phyloP scores from a whole-genome alignment of 2,329 filamentous ascomycete species.

The Fusarium sp. region DNA sequence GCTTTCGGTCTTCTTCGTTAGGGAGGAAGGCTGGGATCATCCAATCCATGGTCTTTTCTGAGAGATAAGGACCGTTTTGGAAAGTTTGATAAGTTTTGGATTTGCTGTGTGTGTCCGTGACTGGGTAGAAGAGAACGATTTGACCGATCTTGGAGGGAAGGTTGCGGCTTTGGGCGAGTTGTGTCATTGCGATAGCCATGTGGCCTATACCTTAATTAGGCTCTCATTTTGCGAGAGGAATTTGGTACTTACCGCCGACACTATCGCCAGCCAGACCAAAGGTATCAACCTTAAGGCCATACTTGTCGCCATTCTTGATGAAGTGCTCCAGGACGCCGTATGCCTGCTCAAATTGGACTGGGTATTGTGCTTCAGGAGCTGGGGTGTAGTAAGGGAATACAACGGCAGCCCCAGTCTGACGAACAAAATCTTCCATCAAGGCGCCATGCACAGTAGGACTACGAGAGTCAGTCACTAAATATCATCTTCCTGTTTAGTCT shows the following conservation, averaged over 20 bases:
- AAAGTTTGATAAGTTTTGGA: slow-evolving; percentile 21
- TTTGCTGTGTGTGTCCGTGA: slow-evolving; percentile 25
- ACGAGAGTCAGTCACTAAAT: background rate
- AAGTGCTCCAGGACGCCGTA: slow-evolving; percentile 23
- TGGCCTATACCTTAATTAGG: slow-evolving; percentile 6
- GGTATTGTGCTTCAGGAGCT: slow-evolving; percentile 27
- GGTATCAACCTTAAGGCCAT: background rate
- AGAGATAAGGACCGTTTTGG: slow-evolving; percentile 23
- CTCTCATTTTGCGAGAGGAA: fast-evolving
- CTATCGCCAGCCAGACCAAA: slow-evolving; percentile 26
- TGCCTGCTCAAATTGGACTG: slow-evolving; percentile 22
- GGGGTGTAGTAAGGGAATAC: slow-evolving; percentile 29
- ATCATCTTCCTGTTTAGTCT: fast-evolving
- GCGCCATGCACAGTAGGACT: slow-evolving; percentile 15
- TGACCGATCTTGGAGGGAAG: slow-evolving; percentile 11
- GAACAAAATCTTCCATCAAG: slow-evolving; percentile 26
- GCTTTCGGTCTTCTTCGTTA: slow-evolving; percentile 2
- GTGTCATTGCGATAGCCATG: slow-evolving; percentile 28
- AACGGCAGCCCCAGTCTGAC: slow-evolving; percentile 26
- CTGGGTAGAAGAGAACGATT: slow-evolving; percentile 20
- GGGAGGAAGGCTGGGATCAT: slow-evolving; percentile 25
- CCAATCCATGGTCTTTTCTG: slow-evolving; percentile 35
- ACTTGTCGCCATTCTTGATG: slow-evolving; percentile 5
- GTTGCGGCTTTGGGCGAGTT: slow-evolving; percentile 8
- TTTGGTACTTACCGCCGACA: slow-evolving; percentile 3